Percentiles rank a stretch among this genome's conserved stretches.
Conservation (phyloP, 371 early-diverging fungal genomes). For the Mortierella sp. region DNA sequence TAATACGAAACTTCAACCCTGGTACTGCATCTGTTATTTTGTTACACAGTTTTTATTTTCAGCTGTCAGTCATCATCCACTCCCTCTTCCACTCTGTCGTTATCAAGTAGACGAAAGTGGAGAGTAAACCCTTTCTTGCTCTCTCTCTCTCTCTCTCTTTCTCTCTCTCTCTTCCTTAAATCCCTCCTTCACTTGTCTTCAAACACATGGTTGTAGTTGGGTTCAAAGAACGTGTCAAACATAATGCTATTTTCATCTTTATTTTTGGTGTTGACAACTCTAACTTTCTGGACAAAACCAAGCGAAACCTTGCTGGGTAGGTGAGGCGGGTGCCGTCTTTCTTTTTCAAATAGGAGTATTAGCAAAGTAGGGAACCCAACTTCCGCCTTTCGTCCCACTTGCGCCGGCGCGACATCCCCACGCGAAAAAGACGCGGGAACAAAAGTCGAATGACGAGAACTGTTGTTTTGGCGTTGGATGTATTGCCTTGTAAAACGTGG, state of each 20-base stretch:
- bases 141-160: background rate
- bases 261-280: background rate
- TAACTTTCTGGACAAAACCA: background rate
- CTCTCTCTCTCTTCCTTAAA: background rate
- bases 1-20: background rate
- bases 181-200: background rate
- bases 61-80: background rate
- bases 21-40: background rate
- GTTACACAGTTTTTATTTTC: too few relatives aligned
- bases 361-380: too few relatives aligned
- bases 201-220: background rate
- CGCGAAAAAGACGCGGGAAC: too few relatives aligned
- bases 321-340: background rate
- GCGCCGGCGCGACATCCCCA: too few relatives aligned
- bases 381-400: too few relatives aligned
- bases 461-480: too few relatives aligned
- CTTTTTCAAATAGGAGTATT: background rate
- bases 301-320: background rate
- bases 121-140: background rate
- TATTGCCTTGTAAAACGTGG: background rate
- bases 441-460: too few relatives aligned
- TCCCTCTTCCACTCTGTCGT: background rate
- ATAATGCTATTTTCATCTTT: background rate
- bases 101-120: background rate
- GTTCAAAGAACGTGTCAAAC: background rate